Evolutionary conservation across 164 flowering plant species (phyloP), one percentile per base, ranked within the genome.

Genomic region (Malania oleifera): DNA sequence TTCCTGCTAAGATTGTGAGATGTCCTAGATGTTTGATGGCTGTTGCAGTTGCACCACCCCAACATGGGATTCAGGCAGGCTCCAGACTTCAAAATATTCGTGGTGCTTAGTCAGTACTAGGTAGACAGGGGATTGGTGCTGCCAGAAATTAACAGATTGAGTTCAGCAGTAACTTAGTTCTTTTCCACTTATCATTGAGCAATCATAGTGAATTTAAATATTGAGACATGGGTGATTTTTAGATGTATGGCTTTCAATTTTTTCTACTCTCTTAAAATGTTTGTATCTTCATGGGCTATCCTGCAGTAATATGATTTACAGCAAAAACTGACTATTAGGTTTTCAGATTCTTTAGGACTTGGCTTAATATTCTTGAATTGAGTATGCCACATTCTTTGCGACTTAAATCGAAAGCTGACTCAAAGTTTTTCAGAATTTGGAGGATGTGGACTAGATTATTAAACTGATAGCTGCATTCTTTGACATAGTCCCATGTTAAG

Each of bases 11-110:
- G 71, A 75, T 93, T 55, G 91, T 93, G 52, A 83, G 79, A 67
- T 93, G 99, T 65, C 99, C 97, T 15, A 75, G 73, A 65, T 90
- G 99, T 73, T 70, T 68, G 80, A 67, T 86, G 50, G 96, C 99
- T 46, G 79, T 91, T 71, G 83, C 93, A 47, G 99, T 93, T 70
- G 89, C 95, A 47, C 99, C 90, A 76, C 99, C 99, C 12, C 99
- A 90, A 59, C 81, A 88, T 64, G 97, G 99, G 38, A 70, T 76
- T 66, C 99, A 90, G 87, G 98, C 79, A 75, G 61, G 81, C 61
- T n/a, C n/a, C n/a, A n/a, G n/a, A 59, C 58, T 43, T 45, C 8
- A 25, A 52, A 31, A 27, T 31, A 50, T 52, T 24, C 52, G 20
- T 64, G 17, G 4, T 41, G 5, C 8, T 47, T 56, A 11, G 19